Evolutionary conservation across 2,329 filamentous ascomycete species (phyloP).

Genomic region (Stagonosporopsis rhizophila): DNA sequence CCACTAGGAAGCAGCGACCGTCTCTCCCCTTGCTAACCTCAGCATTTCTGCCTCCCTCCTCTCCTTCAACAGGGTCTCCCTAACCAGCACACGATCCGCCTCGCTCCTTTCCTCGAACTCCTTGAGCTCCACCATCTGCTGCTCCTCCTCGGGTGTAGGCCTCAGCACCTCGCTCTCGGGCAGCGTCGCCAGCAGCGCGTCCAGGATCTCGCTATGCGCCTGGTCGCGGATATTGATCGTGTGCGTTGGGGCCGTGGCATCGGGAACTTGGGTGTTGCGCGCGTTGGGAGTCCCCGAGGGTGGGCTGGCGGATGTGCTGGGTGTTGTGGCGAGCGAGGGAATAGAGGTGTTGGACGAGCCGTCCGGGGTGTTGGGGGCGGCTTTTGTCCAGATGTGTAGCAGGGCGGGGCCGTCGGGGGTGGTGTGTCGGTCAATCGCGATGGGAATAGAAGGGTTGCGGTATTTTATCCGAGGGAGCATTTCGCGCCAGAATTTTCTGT

Average conservation of each 20-base stretch:
- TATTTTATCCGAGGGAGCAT: constrained; percentile 89
- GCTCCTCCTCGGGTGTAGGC: constrained; percentile 66
- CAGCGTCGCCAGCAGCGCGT: constrained; percentile 68
- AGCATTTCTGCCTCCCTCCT: constrained; percentile 68
- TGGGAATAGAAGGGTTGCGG: constrained; percentile 85
- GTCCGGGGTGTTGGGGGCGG: constrained; percentile 17
- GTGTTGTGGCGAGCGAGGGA: constrained; percentile 27
- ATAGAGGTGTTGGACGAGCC: constrained; percentile 16
- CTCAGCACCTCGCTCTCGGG: constrained; percentile 63
- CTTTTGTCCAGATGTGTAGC: constrained; percentile 41
- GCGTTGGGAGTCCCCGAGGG: constrained; percentile 31
- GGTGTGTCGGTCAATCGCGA: constrained; percentile 76
- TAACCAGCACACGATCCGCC: constrained; percentile 62
- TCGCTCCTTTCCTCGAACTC: constrained; percentile 61
- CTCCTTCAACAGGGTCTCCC: constrained; percentile 62
- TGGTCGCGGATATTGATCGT: constrained; percentile 67
- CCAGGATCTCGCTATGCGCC: constrained; percentile 67
- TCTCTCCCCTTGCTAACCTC: constrained; percentile 59
- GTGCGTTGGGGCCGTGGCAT: constrained; percentile 49
- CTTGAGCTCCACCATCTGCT: constrained; percentile 64
- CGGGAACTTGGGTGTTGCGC: constrained; percentile 36
- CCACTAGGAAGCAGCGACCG: constrained; percentile 9
- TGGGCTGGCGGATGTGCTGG: constrained; percentile 16
- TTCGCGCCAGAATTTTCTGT: constrained; percentile 86
- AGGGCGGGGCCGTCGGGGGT: constrained; percentile 49